Base-by-base conservation (phyloP, 1,139 yeast genomes). In the Diutina sp. region DNA sequence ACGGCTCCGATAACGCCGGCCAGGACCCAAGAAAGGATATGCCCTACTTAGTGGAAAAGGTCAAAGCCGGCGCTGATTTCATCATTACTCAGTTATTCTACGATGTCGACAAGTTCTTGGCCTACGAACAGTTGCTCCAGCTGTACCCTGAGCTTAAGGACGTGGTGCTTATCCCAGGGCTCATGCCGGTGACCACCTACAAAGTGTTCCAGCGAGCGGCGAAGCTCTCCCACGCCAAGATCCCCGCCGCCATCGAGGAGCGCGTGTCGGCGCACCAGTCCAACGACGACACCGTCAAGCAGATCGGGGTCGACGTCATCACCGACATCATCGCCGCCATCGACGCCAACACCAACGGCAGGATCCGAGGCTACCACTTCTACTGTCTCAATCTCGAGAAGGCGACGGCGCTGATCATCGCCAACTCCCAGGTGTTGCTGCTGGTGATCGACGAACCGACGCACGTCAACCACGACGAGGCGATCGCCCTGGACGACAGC, bases 171-270 rank as follows among this genome's bases (percentile, higher is more conserved):
- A 79, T 93, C 55, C 99, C 99, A 0, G 99, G 99, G 1, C 74
- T 93, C 62, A 87, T 93, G 95, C 99, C 99, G n/a, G 85, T 95
- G 46, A 90, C 91, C 64, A 91, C 97, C 3, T 90, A 83, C 68
- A 82, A 83, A 62, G 83, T 91, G 54, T 90, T 93, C 65, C 82
- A 86, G 58, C 82, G 99, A 65, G 96, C 97, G 21, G 84, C 97
- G 14, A 89, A 87, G 66, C 74, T 95, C 58, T 87, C 96, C 28
- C 96, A 90, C 71, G 97, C 98, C 1, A 78, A 87, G 2, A 84
- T 93, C 58, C 99, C 99, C 0, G 56, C 58, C 4, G 64, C 61
- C 1, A 68, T 74, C 7, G 67, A 69, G 28, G 58, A 66, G 0
- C 69, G 85, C 30, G 69, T 87, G 57, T 76, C 76, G 21, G 77